phyloP scores from a whole-genome alignment of 2,329 filamentous ascomycete species.

The Xylariales sp. region DNA sequence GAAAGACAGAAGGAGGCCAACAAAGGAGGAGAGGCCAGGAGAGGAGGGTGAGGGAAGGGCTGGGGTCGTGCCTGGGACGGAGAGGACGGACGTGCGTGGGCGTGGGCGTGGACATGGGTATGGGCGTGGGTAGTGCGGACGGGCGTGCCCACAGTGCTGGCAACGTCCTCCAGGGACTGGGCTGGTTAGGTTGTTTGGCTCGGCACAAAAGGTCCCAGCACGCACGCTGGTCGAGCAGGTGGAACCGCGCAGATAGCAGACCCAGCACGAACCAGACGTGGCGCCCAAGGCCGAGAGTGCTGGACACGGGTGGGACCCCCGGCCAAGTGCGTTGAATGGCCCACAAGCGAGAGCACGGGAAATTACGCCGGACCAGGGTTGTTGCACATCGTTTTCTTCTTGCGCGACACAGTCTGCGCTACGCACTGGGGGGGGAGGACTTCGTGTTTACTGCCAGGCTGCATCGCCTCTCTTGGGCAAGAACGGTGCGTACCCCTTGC shows the following conservation, averaged over 20 bases:
- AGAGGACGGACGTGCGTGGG: background rate
- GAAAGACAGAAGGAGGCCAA: constrained; percentile 3
- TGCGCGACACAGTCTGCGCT: background rate
- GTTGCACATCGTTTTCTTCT: constrained; percentile 3
- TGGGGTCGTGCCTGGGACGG: background rate
- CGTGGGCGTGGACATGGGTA: background rate
- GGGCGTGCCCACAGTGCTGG: no score
- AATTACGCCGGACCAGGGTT: constrained; percentile 19
- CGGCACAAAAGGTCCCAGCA: background rate
- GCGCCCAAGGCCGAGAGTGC: constrained; percentile 4
- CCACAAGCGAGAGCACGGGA: constrained; percentile 19
- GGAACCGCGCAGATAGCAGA: background rate
- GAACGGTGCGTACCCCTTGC: background rate
- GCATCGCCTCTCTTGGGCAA: no score
- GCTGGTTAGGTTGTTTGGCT: background rate
- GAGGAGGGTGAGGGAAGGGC: constrained; percentile 5
- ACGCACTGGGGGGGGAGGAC: background rate
- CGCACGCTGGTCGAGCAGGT: constrained; percentile 1
- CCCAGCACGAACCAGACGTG: constrained; percentile 2
- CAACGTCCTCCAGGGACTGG: background rate
- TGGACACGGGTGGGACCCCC: constrained; percentile 2
- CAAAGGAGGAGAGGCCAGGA: constrained; percentile 3
- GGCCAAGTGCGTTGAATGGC: constrained; percentile 6
- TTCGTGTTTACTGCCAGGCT: background rate
- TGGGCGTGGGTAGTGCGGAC: no score